Base-by-base conservation (phyloP, 2,329 filamentous ascomycete genomes). In the Lizonia empirigonia region DNA sequence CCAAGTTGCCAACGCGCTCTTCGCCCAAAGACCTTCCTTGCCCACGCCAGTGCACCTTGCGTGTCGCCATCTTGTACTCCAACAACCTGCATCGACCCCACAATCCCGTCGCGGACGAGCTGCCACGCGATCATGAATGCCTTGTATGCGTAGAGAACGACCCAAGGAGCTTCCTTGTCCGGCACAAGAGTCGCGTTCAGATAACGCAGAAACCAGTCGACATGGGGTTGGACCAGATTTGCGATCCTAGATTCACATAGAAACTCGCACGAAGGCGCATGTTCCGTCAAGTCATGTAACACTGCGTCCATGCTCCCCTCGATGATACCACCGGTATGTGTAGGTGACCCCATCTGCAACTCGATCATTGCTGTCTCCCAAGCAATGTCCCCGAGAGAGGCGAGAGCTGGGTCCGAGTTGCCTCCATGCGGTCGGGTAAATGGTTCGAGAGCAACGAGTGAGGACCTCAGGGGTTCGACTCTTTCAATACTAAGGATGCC, bases 111-210 rank as follows among this genome's bases (percentile, higher is more conserved):
- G 3, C 45, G 26, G 8, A 62, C 29, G 8, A 63, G 48, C 35
- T 64, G 62, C 59, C 61, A 64, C 18, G 61, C 61, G 38, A 64
- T 60, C 56, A 62, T 61, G 20, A 61, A 62, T 1, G 61, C 59
- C 30, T 59, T 59, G 38, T 54, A 62, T 10, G 61, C 61, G 37
- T 62, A 64, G 7, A 64, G 22, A n/a, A 48, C 53, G 0, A 62
- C 45, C 61, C 58, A 62, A 1, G 61, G 61, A 13, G 58, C 61
- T 30, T 64, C 61, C 0, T 33, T 52, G 13, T 59, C 52, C 5
- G 58, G 55, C 10, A 44, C 20, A 1, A 44, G 12, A 7, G 53
- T 60, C 4, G 38, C 36, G 16, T 62, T 55, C 9, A 64, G 53
- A 45, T 64, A 64, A 18, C 53, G 56, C 27, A 64, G 32, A n/a